Evolutionary conservation across 202 grass and related monocot species (phyloP), one percentile per base, ranked within the genome.

Genomic region (Carex arenaria): DNA sequence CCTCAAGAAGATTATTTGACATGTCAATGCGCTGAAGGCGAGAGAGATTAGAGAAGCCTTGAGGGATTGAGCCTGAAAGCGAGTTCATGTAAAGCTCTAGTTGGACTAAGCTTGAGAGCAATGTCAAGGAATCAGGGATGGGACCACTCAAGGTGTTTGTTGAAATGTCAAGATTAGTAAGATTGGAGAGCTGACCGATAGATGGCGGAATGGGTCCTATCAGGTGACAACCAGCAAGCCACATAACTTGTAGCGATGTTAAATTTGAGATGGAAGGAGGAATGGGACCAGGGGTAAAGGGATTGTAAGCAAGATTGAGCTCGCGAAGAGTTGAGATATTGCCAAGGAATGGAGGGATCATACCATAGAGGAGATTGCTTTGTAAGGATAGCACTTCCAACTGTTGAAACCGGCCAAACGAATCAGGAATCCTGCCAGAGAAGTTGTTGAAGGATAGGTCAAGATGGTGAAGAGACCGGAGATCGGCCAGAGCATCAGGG

Each of bases 261-360:
- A 85, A 19, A 0, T 64, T 54, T 5, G 55, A 56, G 79, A 91
- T 4, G 15, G 19, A 82, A 20, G 43, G 5, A 34, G 80, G 80
- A 26, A 82, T 82, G 0, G 80, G 86, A 45, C 86, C 88, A 57
- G 91, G 90, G 7, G 71, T 56, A 72, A 97, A 92, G 3, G 59
- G 31, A 85, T 97, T 97, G 86, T 94, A 94, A 19, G 91, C 90
- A 18, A 97, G 85, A 3, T 73, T 72, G 65, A 94, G 83, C 45
- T 89, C 71, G 59, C 22, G 80, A 80, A 97, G 85, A 15, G 85
- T 90, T 31, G 42, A 84, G 72, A 93, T 78, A 57, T 86, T 89
- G 59, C 77, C 59, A 13, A 97, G 65, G 73, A 84, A 86, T 7
- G 3, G 0, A 15, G 94, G 90, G 19, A 97, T 92, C 77, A 79